Base-by-base conservation (phyloP, 306 rosid species). In the Lablab purpureus region DNA sequence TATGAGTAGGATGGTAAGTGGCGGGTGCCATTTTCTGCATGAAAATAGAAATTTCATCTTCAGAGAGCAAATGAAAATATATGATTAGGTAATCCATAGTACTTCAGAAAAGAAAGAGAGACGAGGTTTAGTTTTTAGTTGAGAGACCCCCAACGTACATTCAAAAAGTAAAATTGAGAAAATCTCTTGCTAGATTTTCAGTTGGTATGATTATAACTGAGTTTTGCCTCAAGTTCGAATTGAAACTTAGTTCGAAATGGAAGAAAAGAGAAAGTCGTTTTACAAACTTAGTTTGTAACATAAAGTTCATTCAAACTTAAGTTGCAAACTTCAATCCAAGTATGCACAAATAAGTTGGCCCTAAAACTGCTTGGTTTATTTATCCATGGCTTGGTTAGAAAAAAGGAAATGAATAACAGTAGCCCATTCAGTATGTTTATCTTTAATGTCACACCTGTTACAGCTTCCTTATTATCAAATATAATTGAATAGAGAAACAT, bases 1-100 rank as follows among this genome's bases (percentile, higher is more conserved):
- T 81, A 84, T 94, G 97, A 51, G 97, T 94, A 43, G 97, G 91
- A 78, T 89, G 91, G 87, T 94, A 92, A 84, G 97, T 91, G 52
- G 88, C 77, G 5, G 95, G 97, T 1, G 86, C 71, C 90, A 84
- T 85, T 81, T 90, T 91, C 97, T 94, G 78, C 86, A 81, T 36
- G 75, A 56, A 58, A 77, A 68, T 18, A 82, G 51, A 66, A 50
- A 62, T 51, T 52, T 41, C 11, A 43, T 71, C 27, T 81, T 73
- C 49, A 23, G 52, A 78, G 74, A 65, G 49, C 52, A 19, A 64
- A 54, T 3, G 36, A 51, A 70, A 56, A 68, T 49, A 71, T 64
- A 79, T 18, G 18, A 65, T 50, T 21, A 15, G 40, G 30, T 64
- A 62, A 79, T 36, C 41, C 41, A 54, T 46, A 49, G 66, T 36